Percentiles rank a stretch among this genome's conserved stretches.
Conservation (phyloP, 306 rosid species). For the Trifolium fragiferum region DNA sequence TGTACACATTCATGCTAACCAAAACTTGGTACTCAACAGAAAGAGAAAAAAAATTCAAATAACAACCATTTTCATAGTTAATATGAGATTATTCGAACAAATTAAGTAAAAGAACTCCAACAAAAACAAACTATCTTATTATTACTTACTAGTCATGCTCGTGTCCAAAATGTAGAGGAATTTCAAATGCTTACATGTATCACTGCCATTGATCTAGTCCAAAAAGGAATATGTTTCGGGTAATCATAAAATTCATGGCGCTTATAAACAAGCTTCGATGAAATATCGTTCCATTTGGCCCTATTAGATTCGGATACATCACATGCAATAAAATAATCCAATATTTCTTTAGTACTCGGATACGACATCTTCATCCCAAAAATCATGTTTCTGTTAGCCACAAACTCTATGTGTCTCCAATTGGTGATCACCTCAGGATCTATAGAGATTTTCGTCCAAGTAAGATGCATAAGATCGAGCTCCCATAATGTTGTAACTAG, state of each 20-base stretch:
- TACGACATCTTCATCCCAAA: constrained; percentile 91
- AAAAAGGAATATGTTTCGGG: background rate
- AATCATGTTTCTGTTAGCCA: constrained; percentile 70
- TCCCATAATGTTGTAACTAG: constrained; percentile 82
- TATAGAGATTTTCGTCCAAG: constrained; percentile 80
- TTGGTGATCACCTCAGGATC: constrained; percentile 98
- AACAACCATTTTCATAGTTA: no score
- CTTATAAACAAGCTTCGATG: constrained; percentile 57
- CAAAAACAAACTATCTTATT: no score
- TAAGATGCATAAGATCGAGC: constrained; percentile 73
- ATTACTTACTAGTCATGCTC: no score
- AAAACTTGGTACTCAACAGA: no score
- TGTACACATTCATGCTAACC: no score
- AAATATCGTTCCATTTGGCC: constrained; percentile 75
- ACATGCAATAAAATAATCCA: constrained; percentile 81
- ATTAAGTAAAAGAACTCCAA: no score
- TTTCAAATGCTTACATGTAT: background rate
- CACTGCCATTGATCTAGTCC: background rate
- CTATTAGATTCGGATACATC: constrained; percentile 56
- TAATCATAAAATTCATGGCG: no score
- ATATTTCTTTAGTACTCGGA: constrained; percentile 56
- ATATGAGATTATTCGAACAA: no score
- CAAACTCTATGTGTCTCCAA: constrained; percentile 74
- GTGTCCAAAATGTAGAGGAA: no score
- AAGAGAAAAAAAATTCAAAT: no score